Percentiles rank a stretch among this genome's conserved stretches.
Evolutionary conservation across 2,329 filamentous ascomycete species (phyloP).

Genomic region (Sporothrix variecibatus): DNA sequence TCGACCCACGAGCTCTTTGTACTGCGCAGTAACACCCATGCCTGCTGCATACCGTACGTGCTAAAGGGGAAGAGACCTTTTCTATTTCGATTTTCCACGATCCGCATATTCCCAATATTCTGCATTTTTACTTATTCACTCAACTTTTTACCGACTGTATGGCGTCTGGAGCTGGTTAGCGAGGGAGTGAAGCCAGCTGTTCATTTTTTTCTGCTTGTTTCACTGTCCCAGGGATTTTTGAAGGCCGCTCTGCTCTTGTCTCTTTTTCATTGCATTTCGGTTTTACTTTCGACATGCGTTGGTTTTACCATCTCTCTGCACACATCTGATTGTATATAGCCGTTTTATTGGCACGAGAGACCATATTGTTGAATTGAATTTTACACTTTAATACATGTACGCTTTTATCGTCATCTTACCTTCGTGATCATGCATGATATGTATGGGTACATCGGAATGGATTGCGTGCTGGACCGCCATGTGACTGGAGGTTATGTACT

Average conservation of each 20-base stretch:
- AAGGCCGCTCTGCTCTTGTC: neutral
- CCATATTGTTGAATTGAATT: neutral
- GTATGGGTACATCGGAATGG: neutral
- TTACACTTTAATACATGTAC: neutral
- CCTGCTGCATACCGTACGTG: neutral
- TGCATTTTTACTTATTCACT: neutral
- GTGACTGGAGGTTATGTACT: neutral
- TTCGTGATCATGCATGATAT: neutral
- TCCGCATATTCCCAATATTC: neutral
- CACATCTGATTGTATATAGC: neutral
- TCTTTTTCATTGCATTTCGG: neutral
- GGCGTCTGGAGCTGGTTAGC: conserved; percentile 25
- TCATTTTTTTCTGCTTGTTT: neutral
- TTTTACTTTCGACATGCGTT: neutral
- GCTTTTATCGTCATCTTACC: neutral
- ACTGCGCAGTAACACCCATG: neutral
- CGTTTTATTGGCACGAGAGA: neutral
- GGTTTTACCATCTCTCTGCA: neutral
- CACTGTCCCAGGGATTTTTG: neutral
- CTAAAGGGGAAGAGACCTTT: neutral
- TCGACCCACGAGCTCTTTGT: neutral
- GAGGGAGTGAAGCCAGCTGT: conserved; percentile 17
- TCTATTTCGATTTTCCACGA: neutral
- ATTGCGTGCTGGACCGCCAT: neutral
- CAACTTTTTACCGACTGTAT: neutral